A percentile compares a stretch with the other conserved stretches of the same genome.
Conservation (phyloP, 2,329 filamentous ascomycete species). For the Pezicula carpinea region DNA sequence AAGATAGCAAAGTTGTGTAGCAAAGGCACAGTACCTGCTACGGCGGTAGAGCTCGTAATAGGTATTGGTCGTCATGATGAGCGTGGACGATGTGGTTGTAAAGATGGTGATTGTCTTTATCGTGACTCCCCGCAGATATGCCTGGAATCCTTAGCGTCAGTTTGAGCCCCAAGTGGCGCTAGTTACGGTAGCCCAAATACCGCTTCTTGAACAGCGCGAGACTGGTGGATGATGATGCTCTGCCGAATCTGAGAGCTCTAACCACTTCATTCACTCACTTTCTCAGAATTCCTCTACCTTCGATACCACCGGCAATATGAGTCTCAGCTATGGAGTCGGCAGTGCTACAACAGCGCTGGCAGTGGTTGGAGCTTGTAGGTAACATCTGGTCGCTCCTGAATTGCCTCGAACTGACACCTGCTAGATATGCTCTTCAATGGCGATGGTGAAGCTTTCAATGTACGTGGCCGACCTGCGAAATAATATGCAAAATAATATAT, state of each 20-base stretch:
- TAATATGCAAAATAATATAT: background rate
- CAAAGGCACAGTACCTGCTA: constrained; percentile 71
- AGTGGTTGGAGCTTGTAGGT: constrained; percentile 76
- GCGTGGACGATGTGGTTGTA: constrained; percentile 5
- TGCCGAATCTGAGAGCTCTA: constrained; percentile 6
- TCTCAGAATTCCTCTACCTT: constrained; percentile 3
- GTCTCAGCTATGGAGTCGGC: constrained; percentile 66
- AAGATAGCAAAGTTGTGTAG: constrained; percentile 23
- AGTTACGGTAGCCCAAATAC: constrained; percentile 6
- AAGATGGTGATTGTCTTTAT: constrained; percentile 5
- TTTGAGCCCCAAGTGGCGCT: constrained; percentile 8
- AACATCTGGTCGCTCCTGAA: constrained; percentile 29
- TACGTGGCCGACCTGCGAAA: constrained; percentile 37
- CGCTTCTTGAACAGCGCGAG: constrained; percentile 1
- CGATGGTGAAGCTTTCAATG: constrained; percentile 93
- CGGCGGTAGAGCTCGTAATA: constrained; percentile 96
- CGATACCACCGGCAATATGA: constrained; percentile 48
- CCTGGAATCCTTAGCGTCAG: background rate
- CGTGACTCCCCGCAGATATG: constrained; percentile 8
- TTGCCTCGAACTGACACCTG: constrained; percentile 20
- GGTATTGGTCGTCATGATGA: constrained; percentile 44
- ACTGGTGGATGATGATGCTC: constrained; percentile 1
- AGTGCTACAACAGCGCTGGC: constrained; percentile 63
- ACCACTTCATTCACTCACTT: constrained; percentile 4
- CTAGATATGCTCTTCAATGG: constrained; percentile 98